These are phyloP conservation scores for Paecilomyces fulvus DNA, from an alignment of 2,329 filamentous ascomycete genomes.

Conservation along the genomic window DNA sequence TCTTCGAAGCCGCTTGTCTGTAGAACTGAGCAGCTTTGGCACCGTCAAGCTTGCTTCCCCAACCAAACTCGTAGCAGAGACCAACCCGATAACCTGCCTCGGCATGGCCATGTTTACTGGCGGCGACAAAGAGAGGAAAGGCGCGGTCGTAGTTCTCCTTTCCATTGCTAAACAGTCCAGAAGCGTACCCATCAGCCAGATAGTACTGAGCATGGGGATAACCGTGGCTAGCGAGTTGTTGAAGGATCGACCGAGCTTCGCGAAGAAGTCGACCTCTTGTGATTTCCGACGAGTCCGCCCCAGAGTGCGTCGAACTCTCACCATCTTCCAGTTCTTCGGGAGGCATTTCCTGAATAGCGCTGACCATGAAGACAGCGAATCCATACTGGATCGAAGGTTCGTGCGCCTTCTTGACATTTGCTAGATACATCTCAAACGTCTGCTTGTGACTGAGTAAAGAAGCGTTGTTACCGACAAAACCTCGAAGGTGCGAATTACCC, in stretches of 20 bases:
- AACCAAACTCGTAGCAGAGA: constrained; percentile 95
- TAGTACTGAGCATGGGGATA: constrained; percentile 99
- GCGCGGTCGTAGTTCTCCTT: constrained; percentile 86
- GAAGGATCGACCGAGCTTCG: constrained; percentile 83
- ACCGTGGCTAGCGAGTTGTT: constrained; percentile 73
- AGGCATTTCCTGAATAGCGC: constrained; percentile 72
- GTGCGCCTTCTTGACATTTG: constrained; percentile 94
- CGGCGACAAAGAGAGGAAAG: constrained; percentile 85
- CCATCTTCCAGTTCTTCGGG: constrained; percentile 36
- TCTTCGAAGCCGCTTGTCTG: constrained; percentile 80
- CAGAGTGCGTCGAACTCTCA: constrained; percentile 10
- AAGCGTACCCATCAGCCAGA: constrained; percentile 86
- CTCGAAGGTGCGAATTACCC: constrained; percentile 73
- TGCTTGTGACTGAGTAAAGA: constrained; percentile 85
- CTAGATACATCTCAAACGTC: constrained; percentile 94
- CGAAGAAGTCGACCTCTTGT: constrained; percentile 61
- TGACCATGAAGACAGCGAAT: constrained; percentile 90
- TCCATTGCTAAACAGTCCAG: constrained; percentile 89
- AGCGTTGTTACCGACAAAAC: constrained; percentile 76
- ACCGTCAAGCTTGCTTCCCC: constrained; percentile 85
- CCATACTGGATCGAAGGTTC: constrained; percentile 88
- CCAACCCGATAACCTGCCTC: constrained; percentile 91
- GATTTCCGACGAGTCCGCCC: constrained; percentile 28
- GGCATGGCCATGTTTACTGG: constrained; percentile 93
- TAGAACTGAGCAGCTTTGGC: constrained; percentile 92